Evolutionary conservation across 75 land plant genomes (phyloP).

Genomic region (Adiantum capillusveneris): DNA sequence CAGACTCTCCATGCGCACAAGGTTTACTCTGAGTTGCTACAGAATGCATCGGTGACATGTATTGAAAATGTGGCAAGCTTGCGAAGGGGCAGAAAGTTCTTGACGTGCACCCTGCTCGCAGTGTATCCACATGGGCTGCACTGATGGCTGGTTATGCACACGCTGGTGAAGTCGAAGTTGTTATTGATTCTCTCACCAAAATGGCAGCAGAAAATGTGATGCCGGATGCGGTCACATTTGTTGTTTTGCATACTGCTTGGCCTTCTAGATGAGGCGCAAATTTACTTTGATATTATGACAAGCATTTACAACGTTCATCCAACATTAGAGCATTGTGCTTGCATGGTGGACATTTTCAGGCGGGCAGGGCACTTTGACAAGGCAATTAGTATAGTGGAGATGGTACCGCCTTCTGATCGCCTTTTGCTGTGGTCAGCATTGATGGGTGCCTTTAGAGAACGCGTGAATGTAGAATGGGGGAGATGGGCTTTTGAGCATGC

Average conservation of each 20-base stretch:
- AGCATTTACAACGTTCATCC: not conserved
- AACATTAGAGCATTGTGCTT: slow-evolving; percentile 24
- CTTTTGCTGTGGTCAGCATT: slow-evolving; percentile 18
- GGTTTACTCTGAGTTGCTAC: too few species aligned
- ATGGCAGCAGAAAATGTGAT: slow-evolving; percentile 11
- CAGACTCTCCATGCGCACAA: too few species aligned
- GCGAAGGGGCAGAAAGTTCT: slow-evolving; percentile 22
- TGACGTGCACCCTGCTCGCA: slow-evolving; percentile 5
- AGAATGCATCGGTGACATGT: too few species aligned
- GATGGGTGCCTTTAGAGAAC: slow-evolving; percentile 16
- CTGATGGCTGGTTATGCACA: slow-evolving; percentile 22
- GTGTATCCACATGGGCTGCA: slow-evolving; percentile 22
- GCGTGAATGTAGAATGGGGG: slow-evolving; percentile 14
- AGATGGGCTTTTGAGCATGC: slow-evolving; percentile 32
- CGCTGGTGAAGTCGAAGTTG: slow-evolving; percentile 16
- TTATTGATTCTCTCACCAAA: slow-evolving; percentile 5
- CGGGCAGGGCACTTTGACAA: slow-evolving; percentile 20
- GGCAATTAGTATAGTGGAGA: slow-evolving; percentile 13
- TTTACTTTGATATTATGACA: slow-evolving; percentile 27
- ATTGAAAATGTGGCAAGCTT: slow-evolving; percentile 48
- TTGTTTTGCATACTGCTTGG: slow-evolving; percentile 40
- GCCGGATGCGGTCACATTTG: slow-evolving; percentile 40
- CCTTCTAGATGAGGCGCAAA: slow-evolving; percentile 21
- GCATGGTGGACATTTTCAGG: slow-evolving; percentile 32
- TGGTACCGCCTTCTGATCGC: slow-evolving; percentile 8